These are phyloP conservation scores for Fusarium concolor DNA, from an alignment of 2,329 filamentous ascomycete genomes.

Conservation along the genomic window DNA sequence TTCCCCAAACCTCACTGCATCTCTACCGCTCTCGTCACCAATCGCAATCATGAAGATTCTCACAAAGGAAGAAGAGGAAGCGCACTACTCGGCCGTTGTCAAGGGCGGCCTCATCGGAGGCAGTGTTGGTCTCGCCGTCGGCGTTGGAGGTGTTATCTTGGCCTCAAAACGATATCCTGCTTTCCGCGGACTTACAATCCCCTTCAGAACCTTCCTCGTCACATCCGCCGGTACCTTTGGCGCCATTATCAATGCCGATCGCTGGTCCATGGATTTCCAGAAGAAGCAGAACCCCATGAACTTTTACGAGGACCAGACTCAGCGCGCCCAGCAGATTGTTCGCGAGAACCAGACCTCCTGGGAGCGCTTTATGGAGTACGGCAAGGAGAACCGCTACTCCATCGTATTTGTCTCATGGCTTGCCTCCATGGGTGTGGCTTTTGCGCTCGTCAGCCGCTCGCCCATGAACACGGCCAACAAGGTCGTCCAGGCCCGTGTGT, in stretches of 20 bases:
- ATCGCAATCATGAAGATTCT: conserved; percentile 85
- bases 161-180: conserved; percentile 79
- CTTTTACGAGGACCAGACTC: conserved; percentile 72
- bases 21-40: conserved; percentile 8
- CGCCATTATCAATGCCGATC: conserved; percentile 90
- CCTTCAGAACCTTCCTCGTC: conserved; percentile 91
- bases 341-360: conserved; percentile 66
- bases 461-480: conserved; percentile 82
- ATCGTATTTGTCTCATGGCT: conserved; percentile 88
- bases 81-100: conserved; percentile 84
- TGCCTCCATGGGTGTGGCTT: conserved; percentile 79
- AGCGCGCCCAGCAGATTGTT: conserved; percentile 66
- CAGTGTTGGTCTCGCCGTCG: conserved; percentile 72
- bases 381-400: conserved; percentile 83
- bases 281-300: conserved; percentile 73
- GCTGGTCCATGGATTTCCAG: conserved; percentile 73
- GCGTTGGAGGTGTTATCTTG: conserved; percentile 73
- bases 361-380: conserved; percentile 77
- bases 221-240: conserved; percentile 85
- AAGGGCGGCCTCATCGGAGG: conserved; percentile 84
- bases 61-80: conserved; percentile 90
- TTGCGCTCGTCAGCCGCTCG: conserved; percentile 81
- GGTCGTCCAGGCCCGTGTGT: conserved; percentile 93
- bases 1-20: neutral
- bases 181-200: conserved; percentile 85